These are phyloP conservation scores for Dicorynia guianensis DNA, from an alignment of 306 rosid genomes.

Conservation along the genomic window DNA sequence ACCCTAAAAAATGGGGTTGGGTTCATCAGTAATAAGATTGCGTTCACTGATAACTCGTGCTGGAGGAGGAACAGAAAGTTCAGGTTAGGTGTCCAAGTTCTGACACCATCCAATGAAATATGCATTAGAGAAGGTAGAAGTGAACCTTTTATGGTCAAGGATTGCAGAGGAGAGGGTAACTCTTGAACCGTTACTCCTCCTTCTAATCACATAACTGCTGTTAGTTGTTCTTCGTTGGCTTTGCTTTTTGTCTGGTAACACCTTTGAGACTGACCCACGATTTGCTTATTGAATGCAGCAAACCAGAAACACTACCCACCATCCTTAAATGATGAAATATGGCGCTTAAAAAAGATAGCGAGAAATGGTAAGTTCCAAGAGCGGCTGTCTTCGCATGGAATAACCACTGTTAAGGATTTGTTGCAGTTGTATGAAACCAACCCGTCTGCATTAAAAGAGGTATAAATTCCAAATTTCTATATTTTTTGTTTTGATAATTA, in stretches of 20 bases:
- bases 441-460: constrained; percentile 31
- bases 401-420: constrained; percentile 45
- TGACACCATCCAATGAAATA: background rate
- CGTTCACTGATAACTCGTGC: constrained; percentile 55
- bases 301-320: constrained; percentile 47
- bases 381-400: background rate
- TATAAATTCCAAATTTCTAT: background rate
- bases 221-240: no score
- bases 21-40: background rate
- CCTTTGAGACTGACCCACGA: background rate
- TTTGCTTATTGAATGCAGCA: constrained; percentile 41
- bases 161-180: constrained; percentile 54
- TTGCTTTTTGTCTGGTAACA: no score
- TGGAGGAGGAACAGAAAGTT: constrained; percentile 48
- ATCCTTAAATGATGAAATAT: constrained; percentile 39
- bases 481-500: background rate
- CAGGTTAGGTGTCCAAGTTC: constrained; percentile 47
- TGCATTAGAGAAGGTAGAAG: constrained; percentile 49
- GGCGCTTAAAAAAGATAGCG: constrained; percentile 51
- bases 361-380: constrained; percentile 27
- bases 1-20: constrained; percentile 40
- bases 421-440: constrained; percentile 35
- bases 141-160: constrained; percentile 48
- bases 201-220: background rate
- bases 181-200: background rate